These are phyloP conservation scores for Panaeolus cyanescens DNA, from an alignment of 768 basidiomycete genomes.

Conservation along the genomic window DNA sequence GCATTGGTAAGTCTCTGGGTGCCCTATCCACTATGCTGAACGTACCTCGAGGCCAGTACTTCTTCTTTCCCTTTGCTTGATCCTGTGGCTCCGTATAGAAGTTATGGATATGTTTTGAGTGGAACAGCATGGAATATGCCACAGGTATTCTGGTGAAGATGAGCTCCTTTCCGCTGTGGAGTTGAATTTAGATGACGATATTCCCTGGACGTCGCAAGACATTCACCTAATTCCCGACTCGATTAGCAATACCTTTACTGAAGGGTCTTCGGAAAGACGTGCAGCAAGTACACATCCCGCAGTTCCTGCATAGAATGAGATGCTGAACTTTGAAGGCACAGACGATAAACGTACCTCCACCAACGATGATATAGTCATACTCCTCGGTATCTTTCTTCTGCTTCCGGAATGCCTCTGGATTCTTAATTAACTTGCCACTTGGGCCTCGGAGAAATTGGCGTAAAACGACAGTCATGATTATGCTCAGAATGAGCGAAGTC, in stretches of 20 bases:
- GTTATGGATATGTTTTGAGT: conserved; percentile 45
- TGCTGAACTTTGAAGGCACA: not conserved
- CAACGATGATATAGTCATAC: conserved; percentile 55
- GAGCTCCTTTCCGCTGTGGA: conserved; percentile 42
- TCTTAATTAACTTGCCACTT: not conserved
- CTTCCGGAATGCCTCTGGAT: not conserved
- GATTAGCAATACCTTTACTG: conserved; percentile 51
- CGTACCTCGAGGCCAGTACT: conserved; percentile 68
- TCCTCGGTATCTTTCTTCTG: conserved; percentile 18
- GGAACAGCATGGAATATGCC: conserved; percentile 40
- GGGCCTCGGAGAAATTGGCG: conserved; percentile 2
- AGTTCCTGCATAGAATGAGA: conserved; percentile 40
- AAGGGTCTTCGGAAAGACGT: conserved; percentile 55
- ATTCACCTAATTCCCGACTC: conserved; percentile 62
- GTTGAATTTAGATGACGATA: conserved; percentile 1
- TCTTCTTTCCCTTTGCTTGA: conserved; percentile 42
- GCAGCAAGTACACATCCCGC: conserved; percentile 62
- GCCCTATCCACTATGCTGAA: not conserved
- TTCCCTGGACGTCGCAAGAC: not conserved
- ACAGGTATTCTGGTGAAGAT: conserved; percentile 42
- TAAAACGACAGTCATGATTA: not conserved
- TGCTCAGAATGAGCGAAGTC: not conserved
- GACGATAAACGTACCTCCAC: conserved; percentile 42
- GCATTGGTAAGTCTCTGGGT: not conserved
- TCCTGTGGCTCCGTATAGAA: conserved; percentile 58